Percentiles rank a stretch among this genome's conserved stretches.
These are phyloP conservation scores for Colletotrichum echinochloae DNA, from an alignment of 2,329 filamentous ascomycete species.

Conservation along the genomic window DNA sequence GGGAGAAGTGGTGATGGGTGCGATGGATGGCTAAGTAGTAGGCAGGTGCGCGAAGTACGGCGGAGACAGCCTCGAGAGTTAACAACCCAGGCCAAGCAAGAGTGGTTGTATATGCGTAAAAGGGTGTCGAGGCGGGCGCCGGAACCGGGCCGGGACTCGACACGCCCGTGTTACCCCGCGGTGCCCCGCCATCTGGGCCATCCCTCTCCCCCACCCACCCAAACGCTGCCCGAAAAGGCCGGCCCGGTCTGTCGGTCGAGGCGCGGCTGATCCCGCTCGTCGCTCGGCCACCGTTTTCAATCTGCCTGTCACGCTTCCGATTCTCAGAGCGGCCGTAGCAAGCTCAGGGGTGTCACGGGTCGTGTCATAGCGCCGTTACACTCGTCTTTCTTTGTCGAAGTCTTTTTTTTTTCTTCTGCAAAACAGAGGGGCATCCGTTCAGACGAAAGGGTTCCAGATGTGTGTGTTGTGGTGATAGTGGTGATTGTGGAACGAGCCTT, in stretches of 20 bases:
- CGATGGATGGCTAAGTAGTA: neutral
- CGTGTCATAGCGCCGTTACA: neutral
- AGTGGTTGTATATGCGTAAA: neutral
- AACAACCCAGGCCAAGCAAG: neutral
- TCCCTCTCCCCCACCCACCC: too few species aligned
- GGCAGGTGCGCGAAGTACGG: neutral
- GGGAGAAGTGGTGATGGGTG: neutral
- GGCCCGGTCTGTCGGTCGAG: neutral
- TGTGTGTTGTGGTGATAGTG: neutral
- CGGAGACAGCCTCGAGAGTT: neutral
- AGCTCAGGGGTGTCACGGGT: neutral
- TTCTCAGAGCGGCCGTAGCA: neutral
- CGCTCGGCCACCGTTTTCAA: neutral
- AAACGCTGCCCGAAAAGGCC: neutral
- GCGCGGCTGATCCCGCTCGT: neutral
- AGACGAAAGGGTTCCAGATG: neutral
- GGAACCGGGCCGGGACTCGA: conserved; percentile 13
- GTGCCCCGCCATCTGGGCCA: neutral
- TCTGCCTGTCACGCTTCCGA: neutral
- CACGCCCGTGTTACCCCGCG: neutral
- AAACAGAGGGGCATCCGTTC: neutral
- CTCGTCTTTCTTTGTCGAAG: neutral
- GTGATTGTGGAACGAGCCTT: neutral
- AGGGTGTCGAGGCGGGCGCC: neutral
- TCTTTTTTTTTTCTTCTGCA: too few species aligned